Base-by-base conservation (phyloP, 1,284 basidiomycete species). In the Marasmius fiardii region DNA sequence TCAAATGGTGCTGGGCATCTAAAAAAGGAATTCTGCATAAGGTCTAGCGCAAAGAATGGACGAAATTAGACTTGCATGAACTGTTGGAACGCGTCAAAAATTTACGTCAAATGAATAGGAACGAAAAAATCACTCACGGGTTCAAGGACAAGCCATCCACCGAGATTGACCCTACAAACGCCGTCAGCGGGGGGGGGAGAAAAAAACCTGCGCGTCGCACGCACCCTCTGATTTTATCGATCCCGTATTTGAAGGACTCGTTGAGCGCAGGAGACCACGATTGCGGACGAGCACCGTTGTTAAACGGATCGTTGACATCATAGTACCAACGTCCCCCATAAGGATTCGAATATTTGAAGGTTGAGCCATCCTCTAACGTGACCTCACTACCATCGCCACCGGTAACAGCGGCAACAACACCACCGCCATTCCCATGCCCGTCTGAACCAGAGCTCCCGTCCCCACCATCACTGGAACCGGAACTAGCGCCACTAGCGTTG, bases 91-190 rank as follows among this genome's bases (percentile, higher is more conserved):
- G 37, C 21, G 50, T 49, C 52, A 24, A 45, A 45, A 33, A 31
- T 52, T 7, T 14, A 55, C 60, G 41, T 28, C 43, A 41, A 61
- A 57, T n/a, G 54, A 51, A 35, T 31, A 39, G n/a, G n/a, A n/a
- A n/a, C n/a, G n/a, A n/a, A 53, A 53, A 35, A 28, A 41, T 54
- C 39, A 76, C 84, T 81, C 71, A 96, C 95, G 34, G 95, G 95
- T 76, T 98, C 95, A 1, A 90, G 83, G 43, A 86, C 85, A 55
- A 98, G 81, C 90, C 96, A 95, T 41, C 95, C 95, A 60, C 95
- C 95, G 41, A 96, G 67, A 70, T 96, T 96, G 59, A 96, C 92
- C 51, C 90, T 95, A 43, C 33, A 43, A 44, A 45, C 50, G 23
- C 28, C 21, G 20, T 18, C 21, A n/a, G 4, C 52, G 26, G 34